Percentiles rank a stretch among this genome's conserved stretches.
phyloP scores from a whole-genome alignment of 768 basidiomycete species.

The Leccinum subtestaceum region DNA sequence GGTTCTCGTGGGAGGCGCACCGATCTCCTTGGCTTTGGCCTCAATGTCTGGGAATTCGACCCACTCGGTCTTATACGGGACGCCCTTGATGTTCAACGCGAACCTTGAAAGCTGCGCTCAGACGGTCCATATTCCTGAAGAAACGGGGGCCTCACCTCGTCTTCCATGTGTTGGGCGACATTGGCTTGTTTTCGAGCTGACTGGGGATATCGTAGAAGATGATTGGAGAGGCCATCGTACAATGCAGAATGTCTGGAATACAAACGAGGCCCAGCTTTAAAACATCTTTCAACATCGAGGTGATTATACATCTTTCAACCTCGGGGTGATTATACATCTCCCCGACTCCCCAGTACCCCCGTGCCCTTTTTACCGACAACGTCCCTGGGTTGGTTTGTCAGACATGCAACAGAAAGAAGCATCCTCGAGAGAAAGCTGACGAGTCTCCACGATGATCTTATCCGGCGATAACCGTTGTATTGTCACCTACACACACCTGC shows the following conservation, averaged over 20 bases:
- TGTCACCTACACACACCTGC: background rate
- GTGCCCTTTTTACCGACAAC: constrained; percentile 5
- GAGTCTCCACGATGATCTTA: background rate
- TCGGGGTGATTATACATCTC: background rate
- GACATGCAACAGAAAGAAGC: background rate
- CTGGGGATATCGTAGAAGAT: constrained; percentile 49
- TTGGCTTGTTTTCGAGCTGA: constrained; percentile 14
- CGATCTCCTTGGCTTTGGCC: constrained; percentile 30
- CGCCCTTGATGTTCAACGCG: constrained; percentile 40
- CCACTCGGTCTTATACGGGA: constrained; percentile 43
- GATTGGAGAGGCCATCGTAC: constrained; percentile 28
- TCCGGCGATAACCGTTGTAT: background rate
- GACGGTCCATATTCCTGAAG: background rate
- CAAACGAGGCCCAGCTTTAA: no score
- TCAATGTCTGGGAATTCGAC: constrained; percentile 44
- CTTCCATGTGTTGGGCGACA: constrained; percentile 48
- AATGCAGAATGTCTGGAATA: background rate
- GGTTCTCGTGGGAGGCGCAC: constrained; percentile 31
- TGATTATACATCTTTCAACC: no score
- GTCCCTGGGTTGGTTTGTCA: background rate
- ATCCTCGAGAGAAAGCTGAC: background rate
- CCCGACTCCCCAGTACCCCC: background rate
- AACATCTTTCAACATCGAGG: no score
- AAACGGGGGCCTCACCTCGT: constrained; percentile 31
- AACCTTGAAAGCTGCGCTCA: constrained; percentile 21